phyloP scores from a whole-genome alignment of 2,329 filamentous ascomycete species.

The Curvularia sp. region DNA sequence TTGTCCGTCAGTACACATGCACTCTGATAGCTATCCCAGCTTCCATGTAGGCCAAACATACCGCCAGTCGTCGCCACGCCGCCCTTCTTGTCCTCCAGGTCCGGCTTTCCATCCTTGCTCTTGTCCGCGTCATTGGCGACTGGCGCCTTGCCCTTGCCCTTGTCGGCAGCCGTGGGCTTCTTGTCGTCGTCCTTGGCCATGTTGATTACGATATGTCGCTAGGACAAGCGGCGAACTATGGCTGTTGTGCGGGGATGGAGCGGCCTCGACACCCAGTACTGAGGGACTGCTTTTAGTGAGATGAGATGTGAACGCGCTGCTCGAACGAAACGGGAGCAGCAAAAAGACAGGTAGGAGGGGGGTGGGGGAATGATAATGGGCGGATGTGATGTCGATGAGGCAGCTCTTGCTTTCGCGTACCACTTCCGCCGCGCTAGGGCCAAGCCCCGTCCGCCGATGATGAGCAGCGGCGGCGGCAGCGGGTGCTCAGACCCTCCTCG shows the following conservation, averaged over 20 bases:
- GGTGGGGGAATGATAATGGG: constrained; percentile 29
- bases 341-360: constrained; percentile 13
- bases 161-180: constrained; percentile 82
- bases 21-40: constrained; percentile 16
- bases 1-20: constrained; percentile 42
- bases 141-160: constrained; percentile 93
- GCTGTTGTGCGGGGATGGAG: constrained; percentile 21
- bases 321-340: constrained; percentile 16
- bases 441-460: constrained; percentile 35
- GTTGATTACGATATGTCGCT: constrained; percentile 56
- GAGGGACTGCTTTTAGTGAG: constrained; percentile 1
- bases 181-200: constrained; percentile 94
- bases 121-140: constrained; percentile 66
- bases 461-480: constrained; percentile 17
- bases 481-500: constrained; percentile 27
- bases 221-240: constrained; percentile 46
- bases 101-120: constrained; percentile 68
- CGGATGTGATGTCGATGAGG: constrained; percentile 39
- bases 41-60: constrained; percentile 49
- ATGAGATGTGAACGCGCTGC: constrained; percentile 8
- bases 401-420: constrained; percentile 37
- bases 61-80: constrained; percentile 68
- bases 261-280: constrained; percentile 21
- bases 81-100: constrained; percentile 80
- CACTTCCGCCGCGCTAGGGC: constrained; percentile 29